Conservation (phyloP, 2,329 filamentous ascomycete genomes). For the Xylaria sp. region DNA sequence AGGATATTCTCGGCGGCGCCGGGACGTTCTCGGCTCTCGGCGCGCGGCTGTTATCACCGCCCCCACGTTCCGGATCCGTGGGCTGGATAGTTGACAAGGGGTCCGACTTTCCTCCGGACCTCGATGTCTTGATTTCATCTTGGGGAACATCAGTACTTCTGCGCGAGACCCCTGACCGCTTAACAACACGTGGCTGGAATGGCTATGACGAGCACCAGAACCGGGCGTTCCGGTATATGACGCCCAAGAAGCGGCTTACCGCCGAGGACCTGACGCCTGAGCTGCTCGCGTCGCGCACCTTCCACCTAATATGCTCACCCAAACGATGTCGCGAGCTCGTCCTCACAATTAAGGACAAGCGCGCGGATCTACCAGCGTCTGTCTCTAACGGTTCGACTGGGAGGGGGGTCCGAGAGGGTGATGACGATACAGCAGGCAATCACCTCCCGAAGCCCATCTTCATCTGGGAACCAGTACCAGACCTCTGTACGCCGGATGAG, state of each 20-base stretch:
- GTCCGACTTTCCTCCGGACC: conserved; percentile 80
- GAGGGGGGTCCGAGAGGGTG: conserved; percentile 6
- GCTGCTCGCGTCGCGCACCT: conserved; percentile 78
- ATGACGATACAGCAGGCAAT: conserved; percentile 31
- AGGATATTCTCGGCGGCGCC: conserved; percentile 86
- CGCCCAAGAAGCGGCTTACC: conserved; percentile 84
- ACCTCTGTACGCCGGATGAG: conserved; percentile 80
- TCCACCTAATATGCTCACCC: conserved; percentile 89
- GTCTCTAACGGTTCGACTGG: background rate
- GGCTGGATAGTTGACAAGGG: conserved; percentile 94
- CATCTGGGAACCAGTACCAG: conserved; percentile 95
- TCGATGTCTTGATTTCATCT: conserved; percentile 71
- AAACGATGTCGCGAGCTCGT: conserved; percentile 81
- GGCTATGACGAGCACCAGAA: conserved; percentile 80
- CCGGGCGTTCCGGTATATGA: conserved; percentile 85
- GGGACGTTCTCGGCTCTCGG: conserved; percentile 89
- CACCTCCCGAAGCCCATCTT: conserved; percentile 72
- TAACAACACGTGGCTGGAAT: conserved; percentile 94
- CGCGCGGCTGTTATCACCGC: conserved; percentile 85
- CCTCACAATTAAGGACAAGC: conserved; percentile 71
- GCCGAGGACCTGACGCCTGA: conserved; percentile 74
- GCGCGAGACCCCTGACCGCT: conserved; percentile 71
- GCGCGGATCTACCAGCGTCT: conserved; percentile 54
- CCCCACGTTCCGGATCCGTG: conserved; percentile 71
- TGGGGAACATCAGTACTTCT: conserved; percentile 83